phyloP scores from a whole-genome alignment of 2,329 filamentous ascomycete genomes.

The Hypoxylon sp. region DNA sequence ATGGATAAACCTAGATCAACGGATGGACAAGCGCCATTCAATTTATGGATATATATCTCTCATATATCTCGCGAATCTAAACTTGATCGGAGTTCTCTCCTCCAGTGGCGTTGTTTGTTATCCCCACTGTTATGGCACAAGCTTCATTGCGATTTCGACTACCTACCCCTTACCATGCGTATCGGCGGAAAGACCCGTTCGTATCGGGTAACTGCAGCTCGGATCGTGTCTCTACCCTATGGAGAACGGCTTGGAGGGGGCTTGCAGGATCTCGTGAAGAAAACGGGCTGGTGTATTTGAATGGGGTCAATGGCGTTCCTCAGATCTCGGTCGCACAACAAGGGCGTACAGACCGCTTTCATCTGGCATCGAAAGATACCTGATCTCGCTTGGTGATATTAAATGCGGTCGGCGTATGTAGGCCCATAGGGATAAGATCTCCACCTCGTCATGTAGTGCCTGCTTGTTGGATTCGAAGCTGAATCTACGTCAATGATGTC shows the following conservation, averaged over 20 bases:
- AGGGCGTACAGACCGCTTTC: conserved; percentile 22
- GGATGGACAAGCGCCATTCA: not conserved
- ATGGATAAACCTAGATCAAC: not conserved
- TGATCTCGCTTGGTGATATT: conserved; percentile 41
- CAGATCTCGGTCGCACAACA: conserved; percentile 34
- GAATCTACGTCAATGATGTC: not conserved
- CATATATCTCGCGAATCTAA: not conserved
- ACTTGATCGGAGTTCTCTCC: not conserved
- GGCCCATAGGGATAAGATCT: not conserved
- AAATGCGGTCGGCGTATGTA: conserved; percentile 4
- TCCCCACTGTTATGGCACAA: conserved; percentile 1
- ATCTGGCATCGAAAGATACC: conserved; percentile 34
- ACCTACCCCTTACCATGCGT: not conserved
- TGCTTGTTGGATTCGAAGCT: not conserved
- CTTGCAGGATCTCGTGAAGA: conserved; percentile 38
- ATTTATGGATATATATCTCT: not conserved
- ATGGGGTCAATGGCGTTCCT: conserved; percentile 18
- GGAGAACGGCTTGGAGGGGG: conserved; percentile 9
- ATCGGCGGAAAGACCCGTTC: conserved; percentile 1
- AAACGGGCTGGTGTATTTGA: conserved; percentile 13
- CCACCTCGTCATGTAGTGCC: not conserved
- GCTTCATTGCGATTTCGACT: not conserved
- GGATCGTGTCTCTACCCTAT: conserved; percentile 39
- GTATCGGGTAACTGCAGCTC: conserved; percentile 35
- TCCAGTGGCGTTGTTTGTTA: not conserved